Base-by-base conservation (phyloP, 108 stramenopile genomes). In the Fragilaria radians region DNA sequence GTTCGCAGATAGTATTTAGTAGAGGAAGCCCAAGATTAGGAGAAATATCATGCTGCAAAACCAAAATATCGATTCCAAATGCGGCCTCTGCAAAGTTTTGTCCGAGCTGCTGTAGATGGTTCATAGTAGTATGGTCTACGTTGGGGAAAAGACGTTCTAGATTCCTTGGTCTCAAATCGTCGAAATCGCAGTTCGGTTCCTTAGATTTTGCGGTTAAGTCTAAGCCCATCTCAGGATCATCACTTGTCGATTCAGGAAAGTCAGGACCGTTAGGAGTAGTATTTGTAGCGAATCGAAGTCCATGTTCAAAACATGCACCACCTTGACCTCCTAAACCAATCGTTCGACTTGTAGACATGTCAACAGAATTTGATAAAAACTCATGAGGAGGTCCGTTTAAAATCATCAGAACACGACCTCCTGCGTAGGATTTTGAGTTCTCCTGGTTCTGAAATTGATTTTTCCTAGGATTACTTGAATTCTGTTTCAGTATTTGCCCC, bases 41-140 rank as follows among this genome's bases (percentile, higher is more conserved):
- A 24, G 57, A 54, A n/a, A 46, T 52, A 19, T 73, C 56, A 34
- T 51, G 18, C 28, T 57, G 58, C 26, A 71, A 46, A 5, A 63
- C 52, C 17, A 80, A 49, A 21, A 81, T 19, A 52, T 82, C 81
- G 5, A 82, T 65, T 21, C 71, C 77, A 25, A 79, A 48, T 11
- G 77, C 77, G 14, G 67, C 68, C 5, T 66, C 32, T 0, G 77
- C 74, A 45, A 71, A 73, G 18, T 52, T 57, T 14, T 45, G 32
- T 0, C 81, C 81, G 27, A 82, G 32, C 22, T 55, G 50, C 0
- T 61, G 34, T 63, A 73, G 71, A 48, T 48, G 50, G 54, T 57
- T 80, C 60, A 4, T 59, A 56, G 26, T 57, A 63, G 5, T 55
- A 56, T 5, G 49, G 32, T 45, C 57, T 9, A 24, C 50, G 7